Conservation (phyloP, 331 rosid species). For the Rosa hybrid region DNA sequence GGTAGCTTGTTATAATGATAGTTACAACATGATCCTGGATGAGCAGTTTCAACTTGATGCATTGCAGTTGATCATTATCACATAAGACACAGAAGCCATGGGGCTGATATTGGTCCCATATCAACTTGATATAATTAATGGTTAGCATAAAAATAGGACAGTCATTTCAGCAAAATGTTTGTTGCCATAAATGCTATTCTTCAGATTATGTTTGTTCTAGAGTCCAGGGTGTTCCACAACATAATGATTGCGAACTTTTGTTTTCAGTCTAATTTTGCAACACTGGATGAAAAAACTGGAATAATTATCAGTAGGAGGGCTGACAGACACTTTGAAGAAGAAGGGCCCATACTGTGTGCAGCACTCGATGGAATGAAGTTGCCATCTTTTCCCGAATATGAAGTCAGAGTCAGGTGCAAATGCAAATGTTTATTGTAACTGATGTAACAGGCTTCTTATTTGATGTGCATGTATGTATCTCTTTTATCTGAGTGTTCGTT, state of each 20-base stretch:
- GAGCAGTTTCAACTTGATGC: background rate
- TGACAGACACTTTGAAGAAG: constrained; percentile 94
- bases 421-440: constrained; percentile 34
- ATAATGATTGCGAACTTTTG: constrained; percentile 22
- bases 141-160: background rate
- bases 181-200: constrained; percentile 13
- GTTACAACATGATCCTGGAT: background rate
- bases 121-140: background rate
- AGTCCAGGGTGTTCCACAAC: constrained; percentile 5
- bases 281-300: constrained; percentile 85
- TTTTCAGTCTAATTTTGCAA: constrained; percentile 87
- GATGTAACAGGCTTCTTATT: constrained; percentile 24
- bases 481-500: constrained; percentile 11
- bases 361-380: constrained; percentile 89
- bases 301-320: constrained; percentile 84
- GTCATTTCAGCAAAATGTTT: too few relatives aligned
- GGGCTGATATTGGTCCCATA: background rate
- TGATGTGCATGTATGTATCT: constrained; percentile 25
- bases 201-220: background rate
- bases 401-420: constrained; percentile 90
- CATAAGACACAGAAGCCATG: background rate
- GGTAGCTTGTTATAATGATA: background rate
- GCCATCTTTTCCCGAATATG: constrained; percentile 86
- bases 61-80: background rate
- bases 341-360: constrained; percentile 90